phyloP scores from a whole-genome alignment of 768 basidiomycete species.

The Boletus reticulatus region DNA sequence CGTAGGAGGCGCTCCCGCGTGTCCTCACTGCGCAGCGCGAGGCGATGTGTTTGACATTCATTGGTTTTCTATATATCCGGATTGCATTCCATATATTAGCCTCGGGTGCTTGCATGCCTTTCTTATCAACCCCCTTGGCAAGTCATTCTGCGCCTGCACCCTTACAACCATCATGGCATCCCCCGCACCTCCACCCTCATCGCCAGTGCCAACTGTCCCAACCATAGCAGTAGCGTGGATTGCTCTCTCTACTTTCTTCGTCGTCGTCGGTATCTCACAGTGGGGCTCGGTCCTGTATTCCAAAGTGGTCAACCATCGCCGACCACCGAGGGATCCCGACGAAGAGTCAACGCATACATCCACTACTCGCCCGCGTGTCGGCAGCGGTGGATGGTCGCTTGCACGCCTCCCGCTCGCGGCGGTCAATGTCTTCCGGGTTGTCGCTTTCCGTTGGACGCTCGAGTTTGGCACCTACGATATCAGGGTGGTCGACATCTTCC shows the following conservation, averaged over 20 bases:
- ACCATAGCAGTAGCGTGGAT: constrained; percentile 19
- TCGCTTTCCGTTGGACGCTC: constrained; percentile 48
- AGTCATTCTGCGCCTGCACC: not conserved
- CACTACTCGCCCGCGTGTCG: not conserved
- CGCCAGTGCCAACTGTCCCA: not conserved
- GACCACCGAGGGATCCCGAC: not conserved
- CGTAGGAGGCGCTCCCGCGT: no score
- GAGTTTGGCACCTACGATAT: constrained; percentile 42
- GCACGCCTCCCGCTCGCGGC: constrained; percentile 36
- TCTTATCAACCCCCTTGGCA: not conserved
- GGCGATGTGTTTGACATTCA: no score
- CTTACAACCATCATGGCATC: constrained; percentile 1
- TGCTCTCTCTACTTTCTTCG: constrained; percentile 11
- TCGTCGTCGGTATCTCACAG: constrained; percentile 21
- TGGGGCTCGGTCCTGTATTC: constrained; percentile 26
- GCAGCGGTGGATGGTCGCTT: constrained; percentile 37
- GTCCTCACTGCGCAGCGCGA: no score
- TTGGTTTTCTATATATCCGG: not conserved
- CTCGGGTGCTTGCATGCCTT: not conserved
- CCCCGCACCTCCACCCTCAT: no score
- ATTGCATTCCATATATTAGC: constrained; percentile 2
- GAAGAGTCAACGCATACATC: constrained; percentile 15
- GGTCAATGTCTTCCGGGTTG: constrained; percentile 44
- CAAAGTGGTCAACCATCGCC: constrained; percentile 11
- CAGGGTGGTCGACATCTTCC: constrained; percentile 43